These are phyloP conservation scores for Poronia punctata DNA, from an alignment of 495 filamentous ascomycete genomes.

Conservation along the genomic window DNA sequence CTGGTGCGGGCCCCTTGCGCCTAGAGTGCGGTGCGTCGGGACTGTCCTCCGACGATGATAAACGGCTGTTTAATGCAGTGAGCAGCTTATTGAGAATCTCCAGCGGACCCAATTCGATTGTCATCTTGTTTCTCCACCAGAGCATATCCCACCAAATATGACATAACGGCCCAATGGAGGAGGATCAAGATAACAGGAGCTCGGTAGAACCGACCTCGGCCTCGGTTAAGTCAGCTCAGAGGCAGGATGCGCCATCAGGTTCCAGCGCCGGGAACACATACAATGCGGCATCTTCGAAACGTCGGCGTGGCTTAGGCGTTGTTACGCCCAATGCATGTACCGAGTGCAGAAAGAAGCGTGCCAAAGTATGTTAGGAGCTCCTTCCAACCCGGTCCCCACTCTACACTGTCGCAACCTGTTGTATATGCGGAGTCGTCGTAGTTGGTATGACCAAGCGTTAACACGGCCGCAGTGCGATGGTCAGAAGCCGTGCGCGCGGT, in stretches of 20 bases:
- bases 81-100: no score
- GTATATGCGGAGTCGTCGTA: neutral
- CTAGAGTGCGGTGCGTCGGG: no score
- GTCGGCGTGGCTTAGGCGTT: slow-evolving; percentile 43
- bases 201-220: slow-evolving; percentile 20
- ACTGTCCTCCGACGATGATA: no score
- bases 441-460: neutral
- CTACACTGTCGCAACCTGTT: neutral
- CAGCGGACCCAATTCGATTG: no score
- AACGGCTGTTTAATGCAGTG: no score
- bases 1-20: no score
- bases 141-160: slow-evolving; percentile 15
- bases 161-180: slow-evolving; percentile 19
- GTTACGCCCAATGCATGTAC: slow-evolving; percentile 52
- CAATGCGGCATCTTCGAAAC: slow-evolving; percentile 27
- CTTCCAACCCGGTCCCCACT: neutral
- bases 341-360: slow-evolving; percentile 52
- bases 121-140: neutral
- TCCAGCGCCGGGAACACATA: slow-evolving; percentile 9
- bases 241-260: slow-evolving; percentile 13
- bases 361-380: slow-evolving; percentile 35
- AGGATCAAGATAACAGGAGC: slow-evolving; percentile 17
- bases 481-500: slow-evolving; percentile 44
- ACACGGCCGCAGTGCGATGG: slow-evolving; percentile 41
- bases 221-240: slow-evolving; percentile 20